A percentile compares a stretch with the other conserved stretches of the same genome.
Evolutionary conservation across 345 rosid genomes (phyloP).

Genomic region (Camelina neglecta): DNA sequence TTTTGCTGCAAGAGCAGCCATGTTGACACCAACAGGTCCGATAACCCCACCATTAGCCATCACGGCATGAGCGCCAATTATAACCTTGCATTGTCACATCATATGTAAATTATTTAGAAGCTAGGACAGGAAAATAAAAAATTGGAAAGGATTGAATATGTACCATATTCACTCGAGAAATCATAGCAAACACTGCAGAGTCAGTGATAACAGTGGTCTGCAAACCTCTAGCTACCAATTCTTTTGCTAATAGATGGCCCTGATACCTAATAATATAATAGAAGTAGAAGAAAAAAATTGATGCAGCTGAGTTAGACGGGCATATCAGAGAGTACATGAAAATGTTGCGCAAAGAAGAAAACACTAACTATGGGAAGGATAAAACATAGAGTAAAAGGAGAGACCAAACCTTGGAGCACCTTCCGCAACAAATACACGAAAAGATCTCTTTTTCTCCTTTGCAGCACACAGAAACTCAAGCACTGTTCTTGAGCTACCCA

Average conservation of each 20-base stretch:
- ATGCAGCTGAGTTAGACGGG: slow-evolving; percentile 10
- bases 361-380: slow-evolving; percentile 4
- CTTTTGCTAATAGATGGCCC: slow-evolving; percentile 93
- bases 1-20: slow-evolving; percentile 97
- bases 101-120: slow-evolving; percentile 31
- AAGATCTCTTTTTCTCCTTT: slow-evolving; percentile 94
- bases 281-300: background rate
- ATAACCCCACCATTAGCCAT: slow-evolving; percentile 99
- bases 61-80: slow-evolving; percentile 97
- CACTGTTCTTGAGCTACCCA: slow-evolving; percentile 97
- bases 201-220: slow-evolving; percentile 94
- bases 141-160: background rate
- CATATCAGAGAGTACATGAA: background rate
- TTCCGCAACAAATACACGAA: slow-evolving; percentile 94
- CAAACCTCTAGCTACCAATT: slow-evolving; percentile 88
- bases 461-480: slow-evolving; percentile 96
- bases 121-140: slow-evolving; percentile 14
- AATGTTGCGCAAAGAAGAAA: slow-evolving; percentile 9
- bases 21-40: slow-evolving; percentile 97
- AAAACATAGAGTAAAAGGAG: slow-evolving; percentile 7
- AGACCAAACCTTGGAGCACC: slow-evolving; percentile 94
- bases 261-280: slow-evolving; percentile 63
- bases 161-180: slow-evolving; percentile 97
- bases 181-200: slow-evolving; percentile 98
- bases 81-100: slow-evolving; percentile 61